These are phyloP conservation scores for Diddensiella transvaalensis DNA, from an alignment of 805 yeast species.

Conservation along the genomic window DNA sequence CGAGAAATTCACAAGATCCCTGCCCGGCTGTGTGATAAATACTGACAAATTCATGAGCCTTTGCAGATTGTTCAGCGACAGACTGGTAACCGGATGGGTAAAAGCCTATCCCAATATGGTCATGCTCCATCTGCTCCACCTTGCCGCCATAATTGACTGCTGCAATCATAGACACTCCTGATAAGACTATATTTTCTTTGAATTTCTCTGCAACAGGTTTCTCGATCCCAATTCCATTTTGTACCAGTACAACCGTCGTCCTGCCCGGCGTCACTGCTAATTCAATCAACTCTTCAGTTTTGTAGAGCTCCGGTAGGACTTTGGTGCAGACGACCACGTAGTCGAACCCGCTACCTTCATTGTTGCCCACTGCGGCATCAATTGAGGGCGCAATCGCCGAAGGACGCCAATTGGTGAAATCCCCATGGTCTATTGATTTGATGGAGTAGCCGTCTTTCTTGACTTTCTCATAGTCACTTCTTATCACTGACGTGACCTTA, in stretches of 20 bases:
- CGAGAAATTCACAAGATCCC: constrained; percentile 36
- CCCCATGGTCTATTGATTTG: constrained; percentile 61
- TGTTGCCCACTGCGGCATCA: constrained; percentile 46
- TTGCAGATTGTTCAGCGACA: constrained; percentile 28
- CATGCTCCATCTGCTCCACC: constrained; percentile 50
- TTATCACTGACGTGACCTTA: constrained; percentile 56
- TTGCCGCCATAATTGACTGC: constrained; percentile 51
- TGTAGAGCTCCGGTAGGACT: constrained; percentile 59
- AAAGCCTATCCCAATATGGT: constrained; percentile 49
- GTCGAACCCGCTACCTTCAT: constrained; percentile 46
- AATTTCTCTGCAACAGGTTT: constrained; percentile 49
- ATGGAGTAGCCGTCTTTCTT: constrained; percentile 52
- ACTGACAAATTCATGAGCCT: constrained; percentile 43
- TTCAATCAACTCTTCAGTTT: constrained; percentile 48
- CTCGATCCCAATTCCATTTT: constrained; percentile 65
- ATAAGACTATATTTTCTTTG: constrained; percentile 50
- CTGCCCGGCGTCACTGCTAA: constrained; percentile 46
- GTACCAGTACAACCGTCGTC: constrained; percentile 55
- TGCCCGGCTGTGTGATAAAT: constrained; percentile 47
- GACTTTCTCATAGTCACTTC: constrained; percentile 61
- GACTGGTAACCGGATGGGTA: constrained; percentile 39
- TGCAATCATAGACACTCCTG: constrained; percentile 64
- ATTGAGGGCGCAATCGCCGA: constrained; percentile 34
- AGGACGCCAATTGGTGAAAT: constrained; percentile 53
- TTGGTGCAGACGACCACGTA: constrained; percentile 60